Percentiles rank a stretch among this genome's conserved stretches.
These are phyloP conservation scores for Echeveria elegans DNA, from an alignment of 164 flowering plant genomes.

Conservation along the genomic window DNA sequence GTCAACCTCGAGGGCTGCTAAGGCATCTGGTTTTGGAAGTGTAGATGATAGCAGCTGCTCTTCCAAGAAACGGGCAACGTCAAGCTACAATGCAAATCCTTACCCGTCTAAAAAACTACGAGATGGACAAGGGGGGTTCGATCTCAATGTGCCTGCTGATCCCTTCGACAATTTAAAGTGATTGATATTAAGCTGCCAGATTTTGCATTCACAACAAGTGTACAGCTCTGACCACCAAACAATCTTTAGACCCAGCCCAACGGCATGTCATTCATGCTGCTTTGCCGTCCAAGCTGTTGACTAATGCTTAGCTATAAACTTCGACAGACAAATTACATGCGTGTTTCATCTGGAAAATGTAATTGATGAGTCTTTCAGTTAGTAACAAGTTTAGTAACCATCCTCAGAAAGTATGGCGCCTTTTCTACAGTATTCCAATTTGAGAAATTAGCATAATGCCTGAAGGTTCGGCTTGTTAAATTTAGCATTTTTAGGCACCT, in stretches of 20 bases:
- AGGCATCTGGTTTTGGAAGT: constrained; percentile 4
- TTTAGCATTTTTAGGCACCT: too few relatives aligned
- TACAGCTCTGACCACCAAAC: constrained; percentile 41
- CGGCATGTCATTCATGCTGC: neutral
- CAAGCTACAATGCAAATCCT: neutral
- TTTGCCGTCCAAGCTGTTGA: neutral
- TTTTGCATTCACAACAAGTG: constrained; percentile 19
- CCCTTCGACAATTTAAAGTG: constrained; percentile 27
- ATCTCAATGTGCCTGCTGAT: constrained; percentile 54
- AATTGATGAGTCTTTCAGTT: too few relatives aligned
- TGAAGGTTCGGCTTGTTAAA: too few relatives aligned
- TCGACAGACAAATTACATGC: neutral
- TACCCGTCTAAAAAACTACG: neutral
- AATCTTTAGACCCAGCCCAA: neutral
- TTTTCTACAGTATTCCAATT: neutral
- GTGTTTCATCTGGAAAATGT: too few relatives aligned
- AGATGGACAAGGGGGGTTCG: constrained; percentile 13
- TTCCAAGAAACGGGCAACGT: neutral
- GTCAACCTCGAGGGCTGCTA: neutral
- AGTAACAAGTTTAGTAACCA: too few relatives aligned
- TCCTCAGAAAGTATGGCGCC: neutral
- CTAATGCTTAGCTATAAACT: neutral
- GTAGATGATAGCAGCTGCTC: constrained; percentile 8
- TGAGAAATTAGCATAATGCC: too few relatives aligned
- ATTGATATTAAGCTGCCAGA: constrained; percentile 14